A percentile compares a stretch with the other conserved stretches of the same genome.
These are phyloP conservation scores for Aspergillus unguis DNA, from an alignment of 2,329 filamentous ascomycete genomes.

Conservation along the genomic window DNA sequence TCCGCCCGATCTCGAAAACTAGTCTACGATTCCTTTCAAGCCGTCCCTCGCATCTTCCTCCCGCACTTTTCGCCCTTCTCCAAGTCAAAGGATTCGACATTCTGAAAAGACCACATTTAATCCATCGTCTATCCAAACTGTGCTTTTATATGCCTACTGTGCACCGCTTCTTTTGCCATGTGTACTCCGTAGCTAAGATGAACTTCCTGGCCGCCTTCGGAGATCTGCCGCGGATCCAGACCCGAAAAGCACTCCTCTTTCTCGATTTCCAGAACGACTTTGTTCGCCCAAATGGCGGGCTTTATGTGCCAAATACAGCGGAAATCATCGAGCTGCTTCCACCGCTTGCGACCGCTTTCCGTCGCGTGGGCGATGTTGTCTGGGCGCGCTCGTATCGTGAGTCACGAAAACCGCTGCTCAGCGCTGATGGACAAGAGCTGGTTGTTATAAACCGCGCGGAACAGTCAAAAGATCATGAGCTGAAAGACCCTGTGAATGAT, in stretches of 20 bases:
- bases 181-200: conserved; percentile 21
- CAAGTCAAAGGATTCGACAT: neutral
- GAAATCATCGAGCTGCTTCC: conserved; percentile 67
- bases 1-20: neutral
- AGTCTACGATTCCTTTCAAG: neutral
- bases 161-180: conserved; percentile 20
- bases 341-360: conserved; percentile 68
- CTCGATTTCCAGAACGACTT: conserved; percentile 93
- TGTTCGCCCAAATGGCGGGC: conserved; percentile 62
- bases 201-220: conserved; percentile 29
- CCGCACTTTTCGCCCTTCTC: neutral
- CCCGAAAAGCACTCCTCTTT: conserved; percentile 69
- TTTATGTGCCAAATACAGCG: conserved; percentile 62
- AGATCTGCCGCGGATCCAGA: conserved; percentile 50
- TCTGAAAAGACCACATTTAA: neutral
- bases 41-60: conserved; percentile 1
- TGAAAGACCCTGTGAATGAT: conserved; percentile 18
- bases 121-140: neutral
- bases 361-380: conserved; percentile 68
- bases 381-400: conserved; percentile 80
- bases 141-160: neutral
- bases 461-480: conserved; percentile 17
- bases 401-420: conserved; percentile 56
- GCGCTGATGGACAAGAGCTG: conserved; percentile 47
- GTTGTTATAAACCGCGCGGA: conserved; percentile 42